Percentiles rank a stretch among this genome's conserved stretches.
Evolutionary conservation across 2,329 filamentous ascomycete genomes (phyloP).

Genomic region (Neopestalotiopsis clavispora): DNA sequence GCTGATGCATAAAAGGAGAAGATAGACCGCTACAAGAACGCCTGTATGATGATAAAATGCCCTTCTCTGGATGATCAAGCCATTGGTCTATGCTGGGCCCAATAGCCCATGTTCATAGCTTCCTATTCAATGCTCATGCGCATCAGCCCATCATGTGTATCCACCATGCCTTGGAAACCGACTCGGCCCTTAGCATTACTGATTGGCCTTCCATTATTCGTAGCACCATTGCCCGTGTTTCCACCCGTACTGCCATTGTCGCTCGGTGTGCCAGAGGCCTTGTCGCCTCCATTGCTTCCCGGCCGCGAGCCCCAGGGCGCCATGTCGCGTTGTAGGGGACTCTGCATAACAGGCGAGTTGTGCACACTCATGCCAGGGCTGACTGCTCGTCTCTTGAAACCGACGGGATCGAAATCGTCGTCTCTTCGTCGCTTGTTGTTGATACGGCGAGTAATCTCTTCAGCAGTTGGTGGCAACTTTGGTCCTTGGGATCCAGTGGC

Average conservation of each 20-base stretch:
- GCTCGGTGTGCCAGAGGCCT: constrained; percentile 55
- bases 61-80: neutral
- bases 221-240: constrained; percentile 23
- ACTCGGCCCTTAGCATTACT: constrained; percentile 65
- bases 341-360: constrained; percentile 87
- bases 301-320: constrained; percentile 75
- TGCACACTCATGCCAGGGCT: constrained; percentile 90
- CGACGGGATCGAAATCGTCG: constrained; percentile 86
- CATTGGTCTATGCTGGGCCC: neutral
- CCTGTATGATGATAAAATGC: neutral
- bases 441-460: constrained; percentile 78
- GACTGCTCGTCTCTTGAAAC: constrained; percentile 90
- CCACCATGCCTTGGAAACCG: constrained; percentile 90
- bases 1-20: neutral
- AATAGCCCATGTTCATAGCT: neutral
- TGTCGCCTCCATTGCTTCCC: constrained; percentile 63
- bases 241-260: constrained; percentile 48
- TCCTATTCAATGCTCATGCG: constrained; percentile 91
- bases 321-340: constrained; percentile 75
- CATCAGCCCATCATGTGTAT: constrained; percentile 95
- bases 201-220: constrained; percentile 46
- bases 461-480: constrained; percentile 63
- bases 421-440: constrained; percentile 85
- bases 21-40: neutral
- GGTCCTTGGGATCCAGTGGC: constrained; percentile 36